A percentile compares a stretch with the other conserved stretches of the same genome.
phyloP scores from a whole-genome alignment of 768 basidiomycete genomes.

The Suillus variegatus region DNA sequence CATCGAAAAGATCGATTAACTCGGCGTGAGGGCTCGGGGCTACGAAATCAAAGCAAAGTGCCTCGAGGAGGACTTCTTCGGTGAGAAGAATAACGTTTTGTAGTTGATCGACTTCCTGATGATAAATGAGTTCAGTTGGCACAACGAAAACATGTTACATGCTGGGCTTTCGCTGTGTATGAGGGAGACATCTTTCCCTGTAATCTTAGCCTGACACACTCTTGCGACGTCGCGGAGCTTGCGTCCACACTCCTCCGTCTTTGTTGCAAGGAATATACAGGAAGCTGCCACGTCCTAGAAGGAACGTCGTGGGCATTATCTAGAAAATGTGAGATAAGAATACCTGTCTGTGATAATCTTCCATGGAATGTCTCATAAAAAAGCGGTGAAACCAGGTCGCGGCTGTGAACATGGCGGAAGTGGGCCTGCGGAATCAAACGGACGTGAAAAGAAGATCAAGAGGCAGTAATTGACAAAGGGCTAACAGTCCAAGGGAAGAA shows the following conservation, averaged over 20 bases:
- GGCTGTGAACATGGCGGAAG: conserved; percentile 82
- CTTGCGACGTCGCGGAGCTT: conserved; percentile 85
- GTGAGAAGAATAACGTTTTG: conserved; percentile 68
- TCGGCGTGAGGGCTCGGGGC: conserved; percentile 77
- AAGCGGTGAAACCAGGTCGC: conserved; percentile 92
- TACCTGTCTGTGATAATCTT: conserved; percentile 79
- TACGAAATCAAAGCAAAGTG: conserved; percentile 84
- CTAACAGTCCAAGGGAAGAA: conserved; percentile 75
- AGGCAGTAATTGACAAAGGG: conserved; percentile 20
- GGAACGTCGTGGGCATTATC: conserved; percentile 7
- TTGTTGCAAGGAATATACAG: conserved; percentile 88
- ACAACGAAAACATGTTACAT: conserved; percentile 21
- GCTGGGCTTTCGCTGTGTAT: conserved; percentile 70
- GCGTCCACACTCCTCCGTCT: conserved; percentile 86
- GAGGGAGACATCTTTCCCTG: conserved; percentile 51
- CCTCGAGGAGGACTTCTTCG: conserved; percentile 80
- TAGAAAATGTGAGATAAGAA: conserved; percentile 11
- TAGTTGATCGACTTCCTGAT: conserved; percentile 74
- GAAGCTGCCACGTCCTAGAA: conserved; percentile 79
- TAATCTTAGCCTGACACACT: conserved; percentile 70
- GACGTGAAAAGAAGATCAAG: conserved; percentile 15
- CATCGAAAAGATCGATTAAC: conserved; percentile 71
- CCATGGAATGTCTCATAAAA: conserved; percentile 85
- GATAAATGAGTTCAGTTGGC: conserved; percentile 8
- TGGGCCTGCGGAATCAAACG: conserved; percentile 51